Evolutionary conservation across 73 alveolate genomes (phyloP), one percentile per base, ranked within the genome.

Genomic region (Paramecium sexaurelia): DNA sequence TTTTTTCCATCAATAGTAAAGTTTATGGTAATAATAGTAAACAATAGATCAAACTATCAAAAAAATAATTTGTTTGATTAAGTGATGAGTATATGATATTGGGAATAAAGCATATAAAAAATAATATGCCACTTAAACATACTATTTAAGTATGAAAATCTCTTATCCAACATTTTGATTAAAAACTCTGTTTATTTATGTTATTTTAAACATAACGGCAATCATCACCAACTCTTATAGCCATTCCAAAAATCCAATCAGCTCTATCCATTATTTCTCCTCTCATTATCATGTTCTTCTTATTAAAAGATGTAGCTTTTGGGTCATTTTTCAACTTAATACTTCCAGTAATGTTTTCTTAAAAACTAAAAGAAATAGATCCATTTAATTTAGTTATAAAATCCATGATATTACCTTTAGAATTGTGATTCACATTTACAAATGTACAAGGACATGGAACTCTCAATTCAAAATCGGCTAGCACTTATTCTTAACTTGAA

Each of bases 171-270:
- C 86, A n/a, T 71, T 37, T 11, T 27, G 37, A 27, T 71, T 15
- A 11, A 19, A 71, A 71, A n/a, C 43, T 71, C 8, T 33, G 9
- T 8, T 71, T 71, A 71, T 71, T 33, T 2, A 71, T 20, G 35
- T 35, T 71, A 10, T 36, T 27, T 35, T 35, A 35, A 11, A 20
- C 36, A 27, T 20, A 19, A 13, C 57, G 27, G 33, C 86, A 71
- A 35, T 33, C 56, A 33, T 32, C 56, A 2, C 86, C 86, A 35
- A 36, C 86, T 71, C 86, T 71, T 71, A 71, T 71, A 20, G 43
- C 86, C 56, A 71, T 33, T n/a, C 86, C 86, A 37, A 71, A 71
- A 35, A 71, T 71, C 86, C 86, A 71, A 37, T 71, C 56, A 11
- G 86, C 55, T 61, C 55, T 27, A 37, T 71, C 86, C 43, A 71